Evolutionary conservation across 441 rosid species (phyloP), one percentile per base, ranked within the genome.

Genomic region (Adansonia grandidieri): DNA sequence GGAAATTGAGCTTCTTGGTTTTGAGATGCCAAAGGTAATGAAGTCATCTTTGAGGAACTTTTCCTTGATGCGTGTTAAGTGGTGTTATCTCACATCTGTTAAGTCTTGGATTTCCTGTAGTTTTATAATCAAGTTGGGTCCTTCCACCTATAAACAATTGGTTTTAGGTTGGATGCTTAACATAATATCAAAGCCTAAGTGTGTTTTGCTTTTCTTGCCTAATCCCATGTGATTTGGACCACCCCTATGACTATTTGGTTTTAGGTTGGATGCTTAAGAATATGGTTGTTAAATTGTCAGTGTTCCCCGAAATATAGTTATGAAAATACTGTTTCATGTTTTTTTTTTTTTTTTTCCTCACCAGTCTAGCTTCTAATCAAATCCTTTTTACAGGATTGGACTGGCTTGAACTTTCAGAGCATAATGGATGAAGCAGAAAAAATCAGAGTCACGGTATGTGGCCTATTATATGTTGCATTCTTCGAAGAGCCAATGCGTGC

Each of bases 1-100:
- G 98, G 97, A 93, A 85, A 93, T 97, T 82, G 98, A 97, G 84
- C 97, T 95, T 83, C 95, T 97, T 87, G 88, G 97, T 83, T 95
- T 97, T 83, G 99, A 97, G 88, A 95, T 82, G 88, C 98, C 98
- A 24, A 90, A 83, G 91, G 99, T 95, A 92, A 87, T 77, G 50
- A 4, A 15, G 50, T 40, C 15, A 10, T 22, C 24, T 67, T 24
- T 32, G 13, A 42, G 58, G 44, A 77, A 32, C 47, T 74, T 74
- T 28, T 37, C 6, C 32, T 1, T 28, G 9, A 37, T 37, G 5
- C 42, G 53, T 11, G 53, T 48, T 48, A 48, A 13, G 53, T 13
- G 15, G 58, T 54, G 20, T 54, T 54, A 54, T 54, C 58, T 54
- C 19, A 54, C 58, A 54, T 54, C 58, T 54, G 14, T 62, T 62